Evolutionary conservation across 768 basidiomycete species (phyloP).

Genomic region (Termitomyces sp.): DNA sequence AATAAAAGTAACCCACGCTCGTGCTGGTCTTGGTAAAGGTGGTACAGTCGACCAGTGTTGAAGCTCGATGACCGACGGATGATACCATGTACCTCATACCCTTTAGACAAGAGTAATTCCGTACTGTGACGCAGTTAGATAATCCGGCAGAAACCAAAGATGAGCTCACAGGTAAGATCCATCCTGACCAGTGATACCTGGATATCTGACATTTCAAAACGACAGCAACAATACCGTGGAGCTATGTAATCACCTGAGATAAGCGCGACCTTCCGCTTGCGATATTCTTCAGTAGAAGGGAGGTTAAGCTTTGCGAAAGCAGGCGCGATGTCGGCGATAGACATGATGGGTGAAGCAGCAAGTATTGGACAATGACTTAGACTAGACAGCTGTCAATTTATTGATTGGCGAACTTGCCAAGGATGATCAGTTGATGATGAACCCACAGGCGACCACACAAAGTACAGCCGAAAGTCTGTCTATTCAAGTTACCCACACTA

Average conservation of each 20-base stretch:
- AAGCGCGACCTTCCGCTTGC: conserved; percentile 88
- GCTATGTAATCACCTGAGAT: conserved; percentile 63
- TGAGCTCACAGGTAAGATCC: conserved; percentile 83
- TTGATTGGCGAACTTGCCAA: background rate
- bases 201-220: conserved; percentile 8
- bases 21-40: conserved; percentile 90
- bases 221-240: background rate
- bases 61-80: conserved; percentile 97
- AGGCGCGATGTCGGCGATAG: conserved; percentile 30
- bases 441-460: background rate
- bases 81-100: conserved; percentile 92
- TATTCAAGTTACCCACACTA: background rate
- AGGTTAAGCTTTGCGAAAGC: conserved; percentile 50
- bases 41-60: conserved; percentile 93
- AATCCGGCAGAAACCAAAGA: conserved; percentile 1
- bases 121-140: conserved; percentile 42
- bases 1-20: conserved; percentile 54
- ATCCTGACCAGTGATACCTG: conserved; percentile 95
- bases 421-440: background rate
- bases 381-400: background rate
- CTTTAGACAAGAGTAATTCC: conserved; percentile 79
- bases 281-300: conserved; percentile 76
- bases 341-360: conserved; percentile 31
- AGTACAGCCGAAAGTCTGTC: no score
- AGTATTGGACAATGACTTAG: background rate